Evolutionary conservation across 805 yeast genomes (phyloP).

Genomic region (Wickerhamomyces bovis): DNA sequence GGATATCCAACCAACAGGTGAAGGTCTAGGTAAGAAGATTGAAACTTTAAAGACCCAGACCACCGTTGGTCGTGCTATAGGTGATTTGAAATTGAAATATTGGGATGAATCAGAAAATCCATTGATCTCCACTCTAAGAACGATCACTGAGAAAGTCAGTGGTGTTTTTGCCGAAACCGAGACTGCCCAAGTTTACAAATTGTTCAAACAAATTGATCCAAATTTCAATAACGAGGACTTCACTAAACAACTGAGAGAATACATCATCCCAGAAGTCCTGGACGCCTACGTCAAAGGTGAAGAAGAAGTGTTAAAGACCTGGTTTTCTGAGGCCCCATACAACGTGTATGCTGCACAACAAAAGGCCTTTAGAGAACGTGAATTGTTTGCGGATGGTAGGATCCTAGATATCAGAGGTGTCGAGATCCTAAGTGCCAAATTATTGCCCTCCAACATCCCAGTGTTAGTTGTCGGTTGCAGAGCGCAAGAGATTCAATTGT

Average conservation of each 20-base stretch:
- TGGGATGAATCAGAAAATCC: slow-evolving; percentile 97
- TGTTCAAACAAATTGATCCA: slow-evolving; percentile 87
- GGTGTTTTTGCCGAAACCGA: slow-evolving; percentile 90
- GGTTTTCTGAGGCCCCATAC: slow-evolving; percentile 97
- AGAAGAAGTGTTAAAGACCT: slow-evolving; percentile 68
- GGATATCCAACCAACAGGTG: slow-evolving; percentile 68
- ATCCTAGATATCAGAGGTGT: slow-evolving; percentile 94
- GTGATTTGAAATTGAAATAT: slow-evolving; percentile 52
- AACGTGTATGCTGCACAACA: slow-evolving; percentile 92
- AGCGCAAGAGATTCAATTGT: slow-evolving; percentile 91
- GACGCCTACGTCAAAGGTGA: slow-evolving; percentile 96
- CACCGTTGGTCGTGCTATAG: slow-evolving; percentile 58
- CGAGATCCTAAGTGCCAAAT: slow-evolving; percentile 82
- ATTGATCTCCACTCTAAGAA: slow-evolving; percentile 71
- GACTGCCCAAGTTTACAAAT: slow-evolving; percentile 83
- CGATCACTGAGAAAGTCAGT: slow-evolving; percentile 71
- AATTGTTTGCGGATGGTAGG: slow-evolving; percentile 83
- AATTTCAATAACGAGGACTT: slow-evolving; percentile 74
- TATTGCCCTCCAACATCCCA: slow-evolving; percentile 86
- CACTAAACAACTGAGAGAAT: slow-evolving; percentile 79
- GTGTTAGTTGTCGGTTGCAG: slow-evolving; percentile 91
- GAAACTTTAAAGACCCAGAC: slow-evolving; percentile 63
- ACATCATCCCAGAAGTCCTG: slow-evolving; percentile 87
- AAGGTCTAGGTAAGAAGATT: slow-evolving; percentile 58
- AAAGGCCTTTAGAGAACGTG: slow-evolving; percentile 87